A percentile compares a stretch with the other conserved stretches of the same genome.
These are phyloP conservation scores for Karstenula rhodostoma DNA, from an alignment of 2,329 filamentous ascomycete species.

Conservation along the genomic window DNA sequence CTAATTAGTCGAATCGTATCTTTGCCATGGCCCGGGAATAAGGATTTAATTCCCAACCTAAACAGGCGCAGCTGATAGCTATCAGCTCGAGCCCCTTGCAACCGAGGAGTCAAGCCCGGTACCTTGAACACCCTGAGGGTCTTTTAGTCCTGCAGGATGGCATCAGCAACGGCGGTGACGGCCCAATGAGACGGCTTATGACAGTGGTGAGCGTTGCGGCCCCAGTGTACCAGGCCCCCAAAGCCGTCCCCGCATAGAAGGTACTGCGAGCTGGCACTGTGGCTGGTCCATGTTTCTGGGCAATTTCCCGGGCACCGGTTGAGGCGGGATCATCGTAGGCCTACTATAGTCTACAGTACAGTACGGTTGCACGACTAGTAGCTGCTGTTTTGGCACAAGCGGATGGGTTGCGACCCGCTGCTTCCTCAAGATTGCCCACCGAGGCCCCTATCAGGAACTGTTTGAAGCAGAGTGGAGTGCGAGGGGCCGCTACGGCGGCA, in stretches of 20 bases:
- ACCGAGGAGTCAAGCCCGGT: background rate
- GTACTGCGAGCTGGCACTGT: constrained; percentile 1
- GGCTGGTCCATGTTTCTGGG: constrained; percentile 1
- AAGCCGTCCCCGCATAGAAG: constrained; percentile 2
- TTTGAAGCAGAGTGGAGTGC: background rate
- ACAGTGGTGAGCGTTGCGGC: background rate
- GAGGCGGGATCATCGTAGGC: background rate
- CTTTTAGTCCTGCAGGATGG: background rate
- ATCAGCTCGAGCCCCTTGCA: constrained; percentile 5
- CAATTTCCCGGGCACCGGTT: background rate
- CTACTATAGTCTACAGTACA: background rate
- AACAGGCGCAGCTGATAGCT: constrained; percentile 1
- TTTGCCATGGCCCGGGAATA: background rate
- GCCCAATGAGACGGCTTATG: background rate
- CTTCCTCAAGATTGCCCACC: background rate
- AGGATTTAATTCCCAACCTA: background rate
- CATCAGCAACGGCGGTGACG: constrained; percentile 4
- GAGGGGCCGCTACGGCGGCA: background rate
- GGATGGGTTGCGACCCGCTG: background rate
- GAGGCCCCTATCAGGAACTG: background rate
- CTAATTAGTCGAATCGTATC: background rate
- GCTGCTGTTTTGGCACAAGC: background rate
- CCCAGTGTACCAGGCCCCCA: constrained; percentile 2
- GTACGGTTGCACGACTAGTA: background rate
- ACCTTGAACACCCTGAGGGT: background rate